Evolutionary conservation across 768 basidiomycete genomes (phyloP), one percentile per base, ranked within the genome.

Genomic region (Pulveroboletus sp.): DNA sequence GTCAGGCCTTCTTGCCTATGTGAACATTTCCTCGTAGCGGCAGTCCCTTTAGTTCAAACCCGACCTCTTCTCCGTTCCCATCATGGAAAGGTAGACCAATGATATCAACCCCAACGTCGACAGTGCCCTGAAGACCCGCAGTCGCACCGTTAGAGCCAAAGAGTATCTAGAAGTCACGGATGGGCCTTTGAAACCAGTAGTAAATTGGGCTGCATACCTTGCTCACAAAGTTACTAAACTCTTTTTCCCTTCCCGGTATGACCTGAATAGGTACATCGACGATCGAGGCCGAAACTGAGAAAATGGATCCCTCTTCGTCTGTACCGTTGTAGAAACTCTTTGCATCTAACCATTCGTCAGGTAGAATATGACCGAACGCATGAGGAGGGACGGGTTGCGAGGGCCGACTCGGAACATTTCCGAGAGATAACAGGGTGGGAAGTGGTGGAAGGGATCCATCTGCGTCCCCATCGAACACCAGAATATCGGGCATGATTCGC

Each of bases 361-460:
- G 87, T 13, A 76, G 70, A 40, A 93, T 83, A 54, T 81, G 85
- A 9, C 80, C 89, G 63, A 92, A 93, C 1, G 89, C 89, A 17
- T 73, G 71, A 26, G 78, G 75, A 3, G 89, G 89, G 4, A 87
- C 64, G 2, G 90, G 89, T 54, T 79, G 72, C 0, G 86, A 82
- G 2, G 83, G 71, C 13, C 60, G 72, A n/a, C 74, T 64, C 1
- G 80, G 76, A 0, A 76, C 71, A 17, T 68, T 62, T 34, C 63
- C 67, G 1, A 58, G 34, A 49, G 41, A 12, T 8, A 32, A 35
- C 2, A 48, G 41, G 9, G 54, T n/a, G n/a, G n/a, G n/a, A n/a
- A n/a, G n/a, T n/a, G n/a, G 34, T 4, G 47, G 24, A 30, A 51
- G 55, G 4, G 37, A 32, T 1, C 72, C 67, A 6, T 81, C 78